A percentile compares a stretch with the other conserved stretches of the same genome.
phyloP scores from a whole-genome alignment of 139 green algal species.

The Pycnococcus provasolii region DNA sequence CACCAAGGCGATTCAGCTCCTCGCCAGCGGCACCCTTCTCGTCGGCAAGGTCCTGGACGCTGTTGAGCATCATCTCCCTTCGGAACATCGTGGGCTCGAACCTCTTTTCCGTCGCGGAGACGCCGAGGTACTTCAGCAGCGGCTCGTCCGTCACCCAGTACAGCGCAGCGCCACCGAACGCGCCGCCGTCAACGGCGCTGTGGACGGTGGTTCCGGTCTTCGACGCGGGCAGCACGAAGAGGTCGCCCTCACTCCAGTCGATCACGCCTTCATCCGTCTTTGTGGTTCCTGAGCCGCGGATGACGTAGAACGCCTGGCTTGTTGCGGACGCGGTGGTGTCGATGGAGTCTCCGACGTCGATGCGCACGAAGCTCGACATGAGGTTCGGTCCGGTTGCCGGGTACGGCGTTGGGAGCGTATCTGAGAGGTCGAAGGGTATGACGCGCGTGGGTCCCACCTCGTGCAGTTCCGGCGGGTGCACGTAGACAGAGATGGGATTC shows the following conservation, averaged over 20 bases:
- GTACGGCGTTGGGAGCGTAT: conserved; percentile 1
- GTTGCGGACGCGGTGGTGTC: conserved; percentile 24
- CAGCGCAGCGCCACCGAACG: conserved; percentile 25
- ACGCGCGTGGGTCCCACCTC: conserved; percentile 12
- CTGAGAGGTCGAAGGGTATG: conserved; percentile 23
- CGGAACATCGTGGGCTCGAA: conserved; percentile 30
- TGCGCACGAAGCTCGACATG: conserved; percentile 29
- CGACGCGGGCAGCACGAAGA: conserved; percentile 30
- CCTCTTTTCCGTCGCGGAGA: conserved; percentile 10
- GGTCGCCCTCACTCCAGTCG: conserved; percentile 22
- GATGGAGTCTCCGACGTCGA: conserved; percentile 21
- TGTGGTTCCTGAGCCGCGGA: conserved; percentile 13
- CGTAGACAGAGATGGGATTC: conserved; percentile 15
- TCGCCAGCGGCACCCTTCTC: neutral
- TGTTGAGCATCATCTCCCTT: conserved; percentile 9
- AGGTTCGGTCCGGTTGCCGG: conserved; percentile 25
- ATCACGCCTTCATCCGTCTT: conserved; percentile 13
- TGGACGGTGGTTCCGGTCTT: neutral
- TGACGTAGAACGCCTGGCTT: conserved; percentile 35
- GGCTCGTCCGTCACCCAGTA: conserved; percentile 37
- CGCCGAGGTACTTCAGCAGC: conserved; percentile 31
- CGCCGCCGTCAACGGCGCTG: conserved; percentile 1
- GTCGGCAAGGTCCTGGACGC: neutral
- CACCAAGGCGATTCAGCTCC: conserved; percentile 25
- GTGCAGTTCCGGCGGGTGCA: conserved; percentile 18